A percentile compares a stretch with the other conserved stretches of the same genome.
These are phyloP conservation scores for Bipolaris zeicola DNA, from an alignment of 2,329 filamentous ascomycete genomes.

Conservation along the genomic window DNA sequence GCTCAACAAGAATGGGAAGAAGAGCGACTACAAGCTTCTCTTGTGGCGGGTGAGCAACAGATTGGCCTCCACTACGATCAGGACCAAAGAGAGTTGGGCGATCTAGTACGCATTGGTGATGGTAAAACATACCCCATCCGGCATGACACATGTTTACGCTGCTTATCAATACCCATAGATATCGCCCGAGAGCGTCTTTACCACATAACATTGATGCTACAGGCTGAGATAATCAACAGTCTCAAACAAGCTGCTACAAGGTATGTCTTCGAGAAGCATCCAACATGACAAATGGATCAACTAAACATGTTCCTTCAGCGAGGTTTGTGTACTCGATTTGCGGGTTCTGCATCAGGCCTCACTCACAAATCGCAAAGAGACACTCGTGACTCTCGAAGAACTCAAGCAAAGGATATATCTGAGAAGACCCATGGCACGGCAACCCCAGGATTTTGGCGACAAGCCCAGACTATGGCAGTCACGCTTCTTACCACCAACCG, in stretches of 20 bases:
- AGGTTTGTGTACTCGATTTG: slow-evolving; percentile 40
- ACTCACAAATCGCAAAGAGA: slow-evolving; percentile 43
- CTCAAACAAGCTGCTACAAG: slow-evolving; percentile 46
- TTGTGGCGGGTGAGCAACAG: slow-evolving; percentile 46
- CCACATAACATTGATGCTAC: slow-evolving; percentile 48
- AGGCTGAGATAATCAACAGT: slow-evolving; percentile 49
- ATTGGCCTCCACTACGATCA: slow-evolving; percentile 42
- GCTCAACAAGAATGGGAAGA: slow-evolving; percentile 42
- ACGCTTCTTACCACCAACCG: slow-evolving; percentile 20
- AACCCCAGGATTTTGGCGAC: slow-evolving; percentile 14
- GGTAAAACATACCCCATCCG: slow-evolving; percentile 32
- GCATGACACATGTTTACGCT: slow-evolving; percentile 11
- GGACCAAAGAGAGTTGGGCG: slow-evolving; percentile 45
- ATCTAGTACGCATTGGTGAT: slow-evolving; percentile 47
- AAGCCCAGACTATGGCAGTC: slow-evolving; percentile 10
- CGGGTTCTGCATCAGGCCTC: slow-evolving; percentile 46
- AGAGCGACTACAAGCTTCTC: slow-evolving; percentile 47
- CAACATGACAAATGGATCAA: neutral
- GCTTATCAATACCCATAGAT: slow-evolving; percentile 26
- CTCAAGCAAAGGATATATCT: slow-evolving; percentile 47
- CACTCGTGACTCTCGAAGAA: slow-evolving; percentile 43
- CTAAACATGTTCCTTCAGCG: slow-evolving; percentile 1
- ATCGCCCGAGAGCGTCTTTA: slow-evolving; percentile 46
- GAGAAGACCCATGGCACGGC: slow-evolving; percentile 27
- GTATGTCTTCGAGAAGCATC: slow-evolving; percentile 26